Base-by-base conservation (phyloP, 306 rosid genomes). In the Fragaria vesca region DNA sequence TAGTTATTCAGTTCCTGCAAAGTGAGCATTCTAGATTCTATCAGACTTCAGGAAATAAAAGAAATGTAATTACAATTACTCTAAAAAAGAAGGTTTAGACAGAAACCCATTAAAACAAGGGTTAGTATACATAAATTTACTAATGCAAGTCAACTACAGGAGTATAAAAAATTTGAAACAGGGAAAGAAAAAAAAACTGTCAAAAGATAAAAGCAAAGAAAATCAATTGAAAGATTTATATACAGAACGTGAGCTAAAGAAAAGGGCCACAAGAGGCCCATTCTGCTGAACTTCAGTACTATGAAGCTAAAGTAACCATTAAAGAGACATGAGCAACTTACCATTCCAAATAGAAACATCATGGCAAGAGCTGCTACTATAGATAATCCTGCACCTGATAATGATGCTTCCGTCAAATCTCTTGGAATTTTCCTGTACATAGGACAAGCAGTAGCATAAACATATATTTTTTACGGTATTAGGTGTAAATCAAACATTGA, bases 311-410 rank as follows among this genome's bases (percentile, higher is more conserved):
- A 65, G 42, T 51, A 76, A 74, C 57, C 61, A 79, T 34, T 55
- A 43, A 71, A 26, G 65, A 12, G 75, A 48, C 7, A 74, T 68
- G 72, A 76, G 81, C 47, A 8, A 80, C 90, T 58, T 75, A 92
- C 98, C 98, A 95, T 95, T 91, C 98, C 98, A 87, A 95, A 95
- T 78, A 95, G 88, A 86, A 95, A 92, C 88, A 88, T 76, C 88
- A 95, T 95, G 71, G 76, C 72, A 48, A 95, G 88, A 63, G 98
- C 98, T 71, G 98, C 97, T 62, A 89, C 15, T 34, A 92, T 87
- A 76, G 97, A 95, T 85, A 95, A 86, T 79, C 98, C 97, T 8
- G 98, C 97, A 79, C 98, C 98, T 13, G 98, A 91, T 76, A 95
- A 55, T 26, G 98, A 89, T 2, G 98, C 97, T 90, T 92, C 98